Conservation (phyloP, 2,329 filamentous ascomycete species). For the Trichoderma oligosporum region DNA sequence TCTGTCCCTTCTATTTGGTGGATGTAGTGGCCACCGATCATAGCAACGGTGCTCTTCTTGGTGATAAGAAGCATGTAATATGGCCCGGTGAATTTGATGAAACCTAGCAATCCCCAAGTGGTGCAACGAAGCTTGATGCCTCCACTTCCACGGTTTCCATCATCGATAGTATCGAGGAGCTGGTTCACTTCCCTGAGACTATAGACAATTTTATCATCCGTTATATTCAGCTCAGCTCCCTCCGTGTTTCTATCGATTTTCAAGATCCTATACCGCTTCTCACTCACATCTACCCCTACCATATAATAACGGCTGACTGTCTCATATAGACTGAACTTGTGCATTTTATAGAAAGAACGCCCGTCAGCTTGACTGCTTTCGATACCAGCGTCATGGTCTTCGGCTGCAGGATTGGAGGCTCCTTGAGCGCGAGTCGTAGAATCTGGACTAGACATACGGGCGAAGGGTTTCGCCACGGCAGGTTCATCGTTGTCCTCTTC, state of each 20-base stretch:
- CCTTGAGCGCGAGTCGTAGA: conserved; percentile 30
- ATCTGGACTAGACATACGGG: conserved; percentile 53
- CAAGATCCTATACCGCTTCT: conserved; percentile 82
- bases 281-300: conserved; percentile 85
- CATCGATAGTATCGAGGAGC: conserved; percentile 88
- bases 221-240: conserved; percentile 70
- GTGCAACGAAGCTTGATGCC: conserved; percentile 86
- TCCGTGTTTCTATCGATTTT: conserved; percentile 91
- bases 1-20: conserved; percentile 96
- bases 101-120: conserved; percentile 90
- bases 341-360: conserved; percentile 64
- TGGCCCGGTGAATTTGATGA: conserved; percentile 90
- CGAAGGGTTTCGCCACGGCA: conserved; percentile 54
- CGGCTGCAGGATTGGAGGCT: conserved; percentile 7
- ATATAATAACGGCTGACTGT: conserved; percentile 92
- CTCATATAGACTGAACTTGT: conserved; percentile 97
- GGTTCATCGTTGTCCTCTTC: conserved; percentile 57
- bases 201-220: conserved; percentile 94
- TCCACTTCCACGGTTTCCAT: conserved; percentile 87
- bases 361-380: background rate
- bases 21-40: conserved; percentile 92
- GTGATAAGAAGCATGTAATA: conserved; percentile 98
- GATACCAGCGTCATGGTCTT: conserved; percentile 28
- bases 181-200: conserved; percentile 88
- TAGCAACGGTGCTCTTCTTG: conserved; percentile 91